Base-by-base conservation (phyloP, 768 basidiomycete genomes). In the Trametes punicea region DNA sequence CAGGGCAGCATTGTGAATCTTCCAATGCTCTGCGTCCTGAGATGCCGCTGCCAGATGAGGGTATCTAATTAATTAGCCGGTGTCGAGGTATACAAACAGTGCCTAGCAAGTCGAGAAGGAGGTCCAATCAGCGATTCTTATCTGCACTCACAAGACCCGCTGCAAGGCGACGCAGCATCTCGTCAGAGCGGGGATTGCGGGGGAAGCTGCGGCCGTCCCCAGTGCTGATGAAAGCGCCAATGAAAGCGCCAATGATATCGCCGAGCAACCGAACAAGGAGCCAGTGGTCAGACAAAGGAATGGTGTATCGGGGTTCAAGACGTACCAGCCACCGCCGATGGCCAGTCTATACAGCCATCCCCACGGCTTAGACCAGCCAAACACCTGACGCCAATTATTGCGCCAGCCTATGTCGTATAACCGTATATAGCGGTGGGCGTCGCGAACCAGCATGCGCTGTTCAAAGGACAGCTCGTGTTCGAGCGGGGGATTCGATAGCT, bases 391-490 rank as follows among this genome's bases (percentile, higher is more conserved):
- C 79, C 85, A 84, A 60, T 93, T 93, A 59, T 71, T 76, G 44
- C 77, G 73, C 81, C 83, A 87, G 10, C 91, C 90, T 5, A 93
- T 60, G 64, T 92, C 82, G 64, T 92, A 93, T 20, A 88, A 42
- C 11, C 77, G 77, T 26, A 91, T 77, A 29, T 75, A 66, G 2
- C 77, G 70, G 58, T 89, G 85, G 11, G 86, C 87, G 23, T 80
- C 76, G 57, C 75, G 81, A 0, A 93, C 85, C 1, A 86, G 74
- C 40, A 76, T 70, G 33, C 90, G 79, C 67, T 93, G 90, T 3
- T 67, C 62, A 55, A 75, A 81, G 0, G 83, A 82, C 2, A 93
- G 74, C 56, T 90, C 86, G 53, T 85, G 80, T 66, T 92, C 89
- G 25, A 82, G 67, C 10, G 87, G 88, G 13, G 87, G 87, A 59